Base-by-base conservation (phyloP, 306 rosid species). In the Malus sieversii region DNA sequence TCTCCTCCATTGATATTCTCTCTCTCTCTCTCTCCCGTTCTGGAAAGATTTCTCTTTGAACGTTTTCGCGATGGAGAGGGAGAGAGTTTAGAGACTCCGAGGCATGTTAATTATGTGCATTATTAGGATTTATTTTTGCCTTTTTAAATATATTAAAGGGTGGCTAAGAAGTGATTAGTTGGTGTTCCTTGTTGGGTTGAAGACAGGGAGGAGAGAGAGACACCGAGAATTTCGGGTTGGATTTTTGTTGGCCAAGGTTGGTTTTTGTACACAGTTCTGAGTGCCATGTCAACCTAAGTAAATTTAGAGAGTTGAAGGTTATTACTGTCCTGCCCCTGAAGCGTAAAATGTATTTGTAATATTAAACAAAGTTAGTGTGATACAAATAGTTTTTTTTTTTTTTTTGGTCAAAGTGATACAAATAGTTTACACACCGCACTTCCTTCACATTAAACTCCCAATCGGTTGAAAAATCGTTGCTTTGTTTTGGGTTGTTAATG, bases 1-100 rank as follows among this genome's bases (percentile, higher is more conserved):
- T 2, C 70, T 74, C 71, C 55, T 70, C 85, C 87, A 77, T 82
- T 66, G 73, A 16, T 44, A 44, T 44, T 38, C 20, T 48, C 71
- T 75, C 80, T 58, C 71, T 75, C 80, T 58, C 80, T 48, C 71
- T 77, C 48, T 68, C 38, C 77, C 12, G 63, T 53, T 45, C 30
- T 51, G 13, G 3, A 32, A 13, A 58, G 57, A 22, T 30, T 4
- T 77, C 15, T 27, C 8, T 60, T 33, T 25, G 4, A 57, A 32
- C 0, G 3, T 25, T 64, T 7, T 61, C 5, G 53, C 4, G 74
- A 58, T 16, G 19, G 19, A 48, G 81, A 4, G 74, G 72, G 66
- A 82, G 81, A 64, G 71, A 67, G 55, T 7, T 3, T 2, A 16
- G 76, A 35, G 32, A 7, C 12, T 73, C 20, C 7, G 8, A 45